A percentile compares a stretch with the other conserved stretches of the same genome.
Conservation (phyloP, 192 early-diverging fungal species). For the Ambispora gerdemannii region DNA sequence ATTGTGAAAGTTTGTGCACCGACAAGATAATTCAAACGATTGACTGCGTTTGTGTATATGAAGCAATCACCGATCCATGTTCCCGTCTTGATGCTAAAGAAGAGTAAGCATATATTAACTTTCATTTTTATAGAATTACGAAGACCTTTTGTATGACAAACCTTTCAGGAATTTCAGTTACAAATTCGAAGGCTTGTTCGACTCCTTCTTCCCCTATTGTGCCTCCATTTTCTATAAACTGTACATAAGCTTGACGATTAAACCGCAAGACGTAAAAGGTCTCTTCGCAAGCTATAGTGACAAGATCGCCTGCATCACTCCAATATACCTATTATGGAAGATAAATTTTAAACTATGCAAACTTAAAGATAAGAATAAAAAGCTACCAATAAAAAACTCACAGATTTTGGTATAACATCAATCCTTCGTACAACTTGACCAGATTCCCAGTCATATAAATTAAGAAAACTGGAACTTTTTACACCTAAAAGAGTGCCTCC, state of each 20-base stretch:
- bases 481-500: slow-evolving; percentile 92
- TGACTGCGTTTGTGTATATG: slow-evolving; percentile 89
- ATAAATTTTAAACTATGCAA: too few species aligned
- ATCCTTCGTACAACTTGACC: slow-evolving; percentile 88
- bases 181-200: slow-evolving; percentile 94
- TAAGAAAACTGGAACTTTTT: slow-evolving; percentile 77
- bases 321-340: slow-evolving; percentile 68
- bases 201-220: slow-evolving; percentile 86
- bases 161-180: slow-evolving; percentile 86
- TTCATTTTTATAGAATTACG: neutral
- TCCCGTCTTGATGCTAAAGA: slow-evolving; percentile 80
- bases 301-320: slow-evolving; percentile 91
- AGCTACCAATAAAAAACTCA: slow-evolving; percentile 26
- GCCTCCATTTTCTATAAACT: slow-evolving; percentile 66
- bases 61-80: slow-evolving; percentile 99
- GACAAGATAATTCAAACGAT: slow-evolving; percentile 95
- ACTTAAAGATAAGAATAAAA: neutral
- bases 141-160: slow-evolving; percentile 30
- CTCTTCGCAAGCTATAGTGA: slow-evolving; percentile 91
- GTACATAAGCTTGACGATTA: slow-evolving; percentile 80
- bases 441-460: slow-evolving; percentile 98
- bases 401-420: slow-evolving; percentile 82
- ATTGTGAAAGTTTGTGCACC: slow-evolving; percentile 92
- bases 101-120: slow-evolving; percentile 25
- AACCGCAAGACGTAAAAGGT: slow-evolving; percentile 93